Evolutionary conservation across 2,329 filamentous ascomycete genomes (phyloP).

Genomic region (Monosporascus sp.): DNA sequence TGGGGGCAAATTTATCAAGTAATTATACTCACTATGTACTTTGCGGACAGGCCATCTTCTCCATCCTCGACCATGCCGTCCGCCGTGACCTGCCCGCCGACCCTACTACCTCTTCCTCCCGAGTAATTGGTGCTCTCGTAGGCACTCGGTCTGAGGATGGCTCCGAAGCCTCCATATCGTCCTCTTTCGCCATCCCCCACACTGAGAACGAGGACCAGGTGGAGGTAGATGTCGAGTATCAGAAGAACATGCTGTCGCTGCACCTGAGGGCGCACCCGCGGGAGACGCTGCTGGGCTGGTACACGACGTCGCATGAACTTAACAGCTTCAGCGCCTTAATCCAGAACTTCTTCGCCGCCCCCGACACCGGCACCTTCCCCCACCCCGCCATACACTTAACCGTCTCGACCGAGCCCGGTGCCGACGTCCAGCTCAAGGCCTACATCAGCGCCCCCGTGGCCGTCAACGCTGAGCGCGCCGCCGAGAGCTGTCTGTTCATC

Average conservation of each 20-base stretch:
- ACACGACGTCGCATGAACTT: slow-evolving; percentile 92
- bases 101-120: slow-evolving; percentile 70
- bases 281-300: slow-evolving; percentile 95
- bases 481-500: slow-evolving; percentile 95
- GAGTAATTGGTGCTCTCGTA: slow-evolving; percentile 93
- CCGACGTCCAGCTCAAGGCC: slow-evolving; percentile 82
- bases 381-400: slow-evolving; percentile 97
- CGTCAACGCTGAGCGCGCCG: slow-evolving; percentile 88
- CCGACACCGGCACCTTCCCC: slow-evolving; percentile 94
- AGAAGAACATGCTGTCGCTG: slow-evolving; percentile 97
- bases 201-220: slow-evolving; percentile 98
- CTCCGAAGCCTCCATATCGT: slow-evolving; percentile 91
- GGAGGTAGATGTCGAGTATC: slow-evolving; percentile 99
- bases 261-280: slow-evolving; percentile 91
- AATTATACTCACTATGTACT: neutral
- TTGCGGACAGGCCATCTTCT: slow-evolving; percentile 54
- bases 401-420: slow-evolving; percentile 81
- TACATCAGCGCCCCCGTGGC: slow-evolving; percentile 96
- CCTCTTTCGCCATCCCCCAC: slow-evolving; percentile 96
- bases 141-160: slow-evolving; percentile 94
- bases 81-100: slow-evolving; percentile 70
- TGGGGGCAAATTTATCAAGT: no score
- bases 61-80: slow-evolving; percentile 87
- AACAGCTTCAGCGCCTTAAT: slow-evolving; percentile 98
- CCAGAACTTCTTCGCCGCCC: slow-evolving; percentile 98